Base-by-base conservation (phyloP, 495 filamentous ascomycete genomes). In the Umbilicaria muhlenbergii region DNA sequence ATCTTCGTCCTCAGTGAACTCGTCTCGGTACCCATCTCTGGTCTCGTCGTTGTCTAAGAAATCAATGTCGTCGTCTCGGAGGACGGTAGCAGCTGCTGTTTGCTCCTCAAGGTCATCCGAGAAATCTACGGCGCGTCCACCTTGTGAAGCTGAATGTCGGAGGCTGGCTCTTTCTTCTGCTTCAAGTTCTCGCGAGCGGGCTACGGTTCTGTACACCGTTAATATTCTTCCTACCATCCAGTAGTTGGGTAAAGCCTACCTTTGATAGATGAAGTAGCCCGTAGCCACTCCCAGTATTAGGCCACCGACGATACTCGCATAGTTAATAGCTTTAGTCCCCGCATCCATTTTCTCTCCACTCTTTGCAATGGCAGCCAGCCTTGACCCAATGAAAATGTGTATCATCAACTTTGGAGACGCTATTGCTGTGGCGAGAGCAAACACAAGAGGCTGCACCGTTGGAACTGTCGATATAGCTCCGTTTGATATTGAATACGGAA, bases 401-500 rank as follows among this genome's bases (percentile, higher is more conserved):
- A 96, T 77, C 46, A 94, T 60, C 33, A 98, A 66, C 56, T 94
- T 95, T 10, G 91, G 91, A 0, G 73, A 69, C 11, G 78, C 70
- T 12, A 82, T 60, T 1, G 83, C 78, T 6, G 91, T 96, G 0
- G 92, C 89, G 33, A 82, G 53, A 28, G 76, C 81, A 57, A 92
- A 96, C 50, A 70, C 71, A 57, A 71, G 59, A 13, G 81, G 79
- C 39, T 77, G 69, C 6, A 98, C 83, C 6, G 86, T 93, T 2
- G 84, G 86, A 50, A 98, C 87, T 2, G 89, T 95, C 15, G 85
- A 84, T 21, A 98, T 75, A 17, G 91, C 93, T 15, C 87, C 91
- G 54, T 98, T 98, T 52, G 83, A 87, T 44, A 95, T 65, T 17
- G 83, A 89, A 57, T 93, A 98, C n/a, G 91, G 91, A 46, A 96